These are phyloP conservation scores for Populus euphratica DNA, from an alignment of 345 rosid genomes.

Conservation along the genomic window DNA sequence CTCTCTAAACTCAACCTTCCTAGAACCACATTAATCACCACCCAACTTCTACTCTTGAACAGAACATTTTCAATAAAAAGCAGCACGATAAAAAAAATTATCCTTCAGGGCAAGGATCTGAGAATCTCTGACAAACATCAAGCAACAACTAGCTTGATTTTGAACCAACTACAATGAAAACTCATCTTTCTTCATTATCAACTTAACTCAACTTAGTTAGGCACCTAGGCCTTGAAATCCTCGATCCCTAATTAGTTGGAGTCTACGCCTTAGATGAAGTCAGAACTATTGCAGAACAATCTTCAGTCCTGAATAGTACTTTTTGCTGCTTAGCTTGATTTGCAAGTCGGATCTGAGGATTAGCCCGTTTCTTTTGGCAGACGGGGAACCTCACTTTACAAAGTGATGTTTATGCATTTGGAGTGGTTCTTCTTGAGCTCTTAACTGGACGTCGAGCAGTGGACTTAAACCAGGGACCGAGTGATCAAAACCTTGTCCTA, in stretches of 20 bases:
- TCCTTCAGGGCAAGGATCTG: neutral
- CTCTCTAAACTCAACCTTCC: neutral
- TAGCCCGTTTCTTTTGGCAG: conserved; percentile 33
- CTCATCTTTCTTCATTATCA: neutral
- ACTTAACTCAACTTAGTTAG: neutral
- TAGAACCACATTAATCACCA: neutral
- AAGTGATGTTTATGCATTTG: conserved; percentile 96
- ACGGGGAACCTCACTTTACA: conserved; percentile 95
- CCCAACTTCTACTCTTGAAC: neutral
- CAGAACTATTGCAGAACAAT: neutral
- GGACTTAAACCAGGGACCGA: conserved; percentile 77
- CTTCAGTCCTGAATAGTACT: neutral
- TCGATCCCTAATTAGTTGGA: neutral
- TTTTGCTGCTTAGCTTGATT: conserved; percentile 1
- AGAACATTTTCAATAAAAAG: neutral
- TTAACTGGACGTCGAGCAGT: conserved; percentile 94
- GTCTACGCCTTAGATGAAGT: neutral
- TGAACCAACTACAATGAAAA: neutral
- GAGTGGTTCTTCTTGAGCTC: conserved; percentile 92
- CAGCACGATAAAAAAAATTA: neutral
- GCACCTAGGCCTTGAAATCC: neutral
- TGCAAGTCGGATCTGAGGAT: conserved; percentile 6
- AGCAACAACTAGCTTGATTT: neutral
- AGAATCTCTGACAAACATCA: neutral
- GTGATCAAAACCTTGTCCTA: conserved; percentile 87